Evolutionary conservation across 805 yeast species (phyloP).

Genomic region (Dipodascopsis uninucleata): DNA sequence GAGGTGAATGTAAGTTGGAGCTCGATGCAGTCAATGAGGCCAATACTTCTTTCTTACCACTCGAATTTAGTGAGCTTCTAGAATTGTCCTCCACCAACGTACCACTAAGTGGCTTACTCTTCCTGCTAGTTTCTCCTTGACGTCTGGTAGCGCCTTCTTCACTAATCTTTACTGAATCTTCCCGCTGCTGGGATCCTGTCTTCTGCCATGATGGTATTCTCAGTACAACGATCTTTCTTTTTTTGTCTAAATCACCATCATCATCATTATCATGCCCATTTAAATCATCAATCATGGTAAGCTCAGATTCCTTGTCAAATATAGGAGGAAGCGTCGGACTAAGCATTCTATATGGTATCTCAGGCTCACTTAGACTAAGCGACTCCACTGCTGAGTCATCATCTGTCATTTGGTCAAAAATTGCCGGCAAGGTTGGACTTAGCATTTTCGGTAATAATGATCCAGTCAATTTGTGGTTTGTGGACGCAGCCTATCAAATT

Average conservation of each 20-base stretch:
- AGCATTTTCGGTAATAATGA: slow-evolving; percentile 37
- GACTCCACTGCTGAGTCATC: slow-evolving; percentile 2
- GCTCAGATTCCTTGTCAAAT: slow-evolving; percentile 27
- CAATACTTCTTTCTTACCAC: neutral
- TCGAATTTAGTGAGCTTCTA: neutral
- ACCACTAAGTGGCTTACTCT: too few relatives aligned
- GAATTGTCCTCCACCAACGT: too few relatives aligned
- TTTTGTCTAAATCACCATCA: too few relatives aligned
- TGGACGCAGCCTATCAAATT: slow-evolving; percentile 7
- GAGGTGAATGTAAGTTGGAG: neutral
- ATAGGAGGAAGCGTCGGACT: slow-evolving; percentile 42
- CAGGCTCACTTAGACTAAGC: slow-evolving; percentile 3
- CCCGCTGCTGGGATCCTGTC: slow-evolving; percentile 1
- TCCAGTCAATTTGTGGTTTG: slow-evolving; percentile 12
- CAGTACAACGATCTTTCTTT: neutral
- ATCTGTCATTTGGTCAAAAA: slow-evolving; percentile 34
- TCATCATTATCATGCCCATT: slow-evolving; percentile 4
- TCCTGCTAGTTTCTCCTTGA: neutral
- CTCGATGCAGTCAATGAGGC: slow-evolving; percentile 1
- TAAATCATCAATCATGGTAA: slow-evolving; percentile 8
- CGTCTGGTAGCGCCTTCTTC: neutral
- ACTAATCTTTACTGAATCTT: too few relatives aligned
- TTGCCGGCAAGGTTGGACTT: slow-evolving; percentile 39
- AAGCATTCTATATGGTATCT: slow-evolving; percentile 36
- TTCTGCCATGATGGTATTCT: neutral